Base-by-base conservation (phyloP, 441 rosid species). In the Erodium texanum region DNA sequence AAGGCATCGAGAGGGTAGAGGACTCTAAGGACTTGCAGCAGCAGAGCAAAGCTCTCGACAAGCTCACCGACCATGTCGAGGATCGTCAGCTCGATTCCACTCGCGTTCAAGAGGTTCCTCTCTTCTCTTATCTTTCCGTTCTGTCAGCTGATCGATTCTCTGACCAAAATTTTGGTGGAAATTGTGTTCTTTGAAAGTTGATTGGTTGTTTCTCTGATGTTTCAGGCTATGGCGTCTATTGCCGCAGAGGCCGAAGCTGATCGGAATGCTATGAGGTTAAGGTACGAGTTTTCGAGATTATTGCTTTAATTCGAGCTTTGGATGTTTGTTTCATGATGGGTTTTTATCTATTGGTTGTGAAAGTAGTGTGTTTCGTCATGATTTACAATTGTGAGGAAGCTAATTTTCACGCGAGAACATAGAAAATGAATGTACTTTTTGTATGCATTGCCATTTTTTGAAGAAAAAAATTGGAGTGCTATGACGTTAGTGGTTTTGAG, bases 211-310 rank as follows among this genome's bases (percentile, higher is more conserved):
- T 63, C 10, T 10, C 6, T 45, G 7, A 59, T 67, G 69, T 71
- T 43, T 66, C 79, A 90, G 98, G 98, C 98, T 2, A 90, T 93
- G 99, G 97, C 99, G 34, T 94, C 97, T 3, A 91, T 94, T 74
- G 89, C 91, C 65, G 89, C 96, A 0, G 87, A 96, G 16, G 86
- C 85, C 0, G 97, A 86, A 70, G 97, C 92, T 0, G 96, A 91
- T 74, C 76, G 87, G 70, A 87, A 91, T 61, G 97, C 97, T 34
- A 84, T 87, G 91, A 88, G 87, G 77, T 15, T 93, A 79, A 89
- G 99, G 97, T 89, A 64, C 62, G 34, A 11, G 11, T 23, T 66
- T 34, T n/a, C 14, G 8, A 1, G 1, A 19, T 15, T 32, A 1
- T 34, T 62, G 15, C 24, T 68, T 1, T 23, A 43, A 10, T 66